Evolutionary conservation across 202 grass and related monocot species (phyloP).

Genomic region (Thinopyrum obtusiflorum): DNA sequence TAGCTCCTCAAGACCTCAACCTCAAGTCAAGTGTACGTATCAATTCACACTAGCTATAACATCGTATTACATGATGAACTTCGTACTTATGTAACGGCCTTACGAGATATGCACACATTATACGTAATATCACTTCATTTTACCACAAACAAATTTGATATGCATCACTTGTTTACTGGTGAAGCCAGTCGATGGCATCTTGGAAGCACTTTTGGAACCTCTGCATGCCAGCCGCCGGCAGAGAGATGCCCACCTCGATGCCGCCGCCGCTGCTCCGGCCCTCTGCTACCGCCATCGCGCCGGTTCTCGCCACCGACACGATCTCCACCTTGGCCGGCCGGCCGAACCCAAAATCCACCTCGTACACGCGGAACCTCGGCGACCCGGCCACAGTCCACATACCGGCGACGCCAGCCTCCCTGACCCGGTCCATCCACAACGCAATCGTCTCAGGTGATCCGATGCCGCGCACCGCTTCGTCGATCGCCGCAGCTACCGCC

Average conservation of each 20-base stretch:
- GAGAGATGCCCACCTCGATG: constrained; percentile 11
- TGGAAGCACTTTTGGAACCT: neutral
- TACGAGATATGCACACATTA: too few relatives aligned
- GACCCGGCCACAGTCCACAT: neutral
- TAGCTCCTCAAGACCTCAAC: too few relatives aligned
- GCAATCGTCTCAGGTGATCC: neutral
- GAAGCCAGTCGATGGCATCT: neutral
- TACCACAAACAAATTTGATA: too few relatives aligned
- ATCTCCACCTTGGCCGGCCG: neutral
- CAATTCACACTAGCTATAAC: too few relatives aligned
- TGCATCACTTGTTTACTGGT: neutral
- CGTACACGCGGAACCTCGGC: constrained; percentile 10
- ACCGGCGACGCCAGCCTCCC: neutral
- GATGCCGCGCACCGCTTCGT: neutral
- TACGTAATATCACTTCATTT: too few relatives aligned
- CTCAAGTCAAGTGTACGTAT: too few relatives aligned
- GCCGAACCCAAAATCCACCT: neutral
- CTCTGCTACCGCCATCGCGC: neutral
- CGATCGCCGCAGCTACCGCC: neutral
- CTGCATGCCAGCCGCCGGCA: neutral
- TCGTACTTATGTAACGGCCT: too few relatives aligned
- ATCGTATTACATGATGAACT: too few relatives aligned
- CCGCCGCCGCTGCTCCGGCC: neutral
- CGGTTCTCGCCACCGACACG: neutral
- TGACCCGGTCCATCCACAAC: neutral